Evolutionary conservation across 306 rosid genomes (phyloP), one percentile per base, ranked within the genome.

Genomic region (Lagenaria siceraria): DNA sequence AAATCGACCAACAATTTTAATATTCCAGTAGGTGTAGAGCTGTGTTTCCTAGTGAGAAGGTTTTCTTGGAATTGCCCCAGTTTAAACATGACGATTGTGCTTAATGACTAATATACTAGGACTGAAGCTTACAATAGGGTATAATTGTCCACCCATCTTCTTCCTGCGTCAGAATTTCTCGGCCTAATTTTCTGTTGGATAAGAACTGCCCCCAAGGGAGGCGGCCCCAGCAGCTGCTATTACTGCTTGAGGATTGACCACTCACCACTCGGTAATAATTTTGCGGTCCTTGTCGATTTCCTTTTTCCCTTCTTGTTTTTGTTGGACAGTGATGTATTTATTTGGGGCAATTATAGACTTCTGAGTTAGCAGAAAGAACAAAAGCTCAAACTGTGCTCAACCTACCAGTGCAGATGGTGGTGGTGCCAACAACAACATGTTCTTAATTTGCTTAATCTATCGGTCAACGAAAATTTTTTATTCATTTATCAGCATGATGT

Each of bases 171-270:
- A 46, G 9, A 27, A 27, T 27, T 2, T 61, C 7, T 14, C 18
- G 80, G 83, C 66, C 35, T 48, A 82, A 27, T 65, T 76, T 60
- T 42, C 27, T 4, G 76, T n/a, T 75, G 19, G 55, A 22, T 68
- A 63, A 56, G 81, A 80, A 60, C 83, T 27, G 10, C 18, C 22
- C 3, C 6, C 10, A 52, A 7, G 89, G 97, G 97, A 33, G 36
- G 36, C 6, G 36, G 36, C 36, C 36, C 36, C 7, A 33, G 48
- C 91, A 79, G 90, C 88, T 81, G 19, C 25, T 35, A 62, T 88
- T 78, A 84, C 93, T 52, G 81, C 90, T 7, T 75, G 88, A 63
- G 96, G 89, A 80, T 80, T 86, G 3, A 80, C 89, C 17, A 77
- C 81, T 79, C 84, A 81, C 54, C 88, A 89, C 79, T 55, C 88